phyloP scores from a whole-genome alignment of 1,284 basidiomycete species.

The Ustilago nuda region DNA sequence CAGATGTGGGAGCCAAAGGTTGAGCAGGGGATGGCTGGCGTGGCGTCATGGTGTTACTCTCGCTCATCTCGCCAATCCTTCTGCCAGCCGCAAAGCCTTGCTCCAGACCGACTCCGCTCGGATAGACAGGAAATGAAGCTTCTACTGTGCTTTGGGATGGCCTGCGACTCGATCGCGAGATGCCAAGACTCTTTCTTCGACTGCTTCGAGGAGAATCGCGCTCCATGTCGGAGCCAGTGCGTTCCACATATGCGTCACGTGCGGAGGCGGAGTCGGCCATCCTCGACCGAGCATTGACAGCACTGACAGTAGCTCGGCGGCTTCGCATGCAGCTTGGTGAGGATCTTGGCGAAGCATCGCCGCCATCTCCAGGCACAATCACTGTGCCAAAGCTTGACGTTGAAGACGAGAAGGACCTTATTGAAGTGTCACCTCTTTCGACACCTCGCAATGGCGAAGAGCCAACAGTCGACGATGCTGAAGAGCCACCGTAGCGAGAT shows the following conservation, averaged over 20 bases:
- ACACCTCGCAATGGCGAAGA: not conserved
- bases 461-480: not conserved
- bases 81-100: slow-evolving; percentile 1
- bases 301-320: slow-evolving; percentile 36
- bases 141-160: slow-evolving; percentile 10
- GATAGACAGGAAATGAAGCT: not conserved
- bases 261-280: not conserved
- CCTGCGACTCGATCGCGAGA: slow-evolving; percentile 8
- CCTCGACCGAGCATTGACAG: slow-evolving; percentile 15
- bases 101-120: not conserved
- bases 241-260: not conserved
- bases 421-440: slow-evolving; percentile 4
- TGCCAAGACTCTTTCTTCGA: slow-evolving; percentile 28
- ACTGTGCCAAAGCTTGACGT: slow-evolving; percentile 24
- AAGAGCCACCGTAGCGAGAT: not conserved
- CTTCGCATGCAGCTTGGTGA: slow-evolving; percentile 20
- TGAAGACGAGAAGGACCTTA: slow-evolving; percentile 17
- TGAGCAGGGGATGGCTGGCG: not conserved
- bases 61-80: slow-evolving; percentile 12
- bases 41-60: not conserved
- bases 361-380: not conserved
- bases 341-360: slow-evolving; percentile 23
- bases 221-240: not conserved
- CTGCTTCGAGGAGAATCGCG: slow-evolving; percentile 4
- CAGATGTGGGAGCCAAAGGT: not conserved